Conservation (phyloP, 148 eudicot genomes). For the Suaeda aralocaspica region DNA sequence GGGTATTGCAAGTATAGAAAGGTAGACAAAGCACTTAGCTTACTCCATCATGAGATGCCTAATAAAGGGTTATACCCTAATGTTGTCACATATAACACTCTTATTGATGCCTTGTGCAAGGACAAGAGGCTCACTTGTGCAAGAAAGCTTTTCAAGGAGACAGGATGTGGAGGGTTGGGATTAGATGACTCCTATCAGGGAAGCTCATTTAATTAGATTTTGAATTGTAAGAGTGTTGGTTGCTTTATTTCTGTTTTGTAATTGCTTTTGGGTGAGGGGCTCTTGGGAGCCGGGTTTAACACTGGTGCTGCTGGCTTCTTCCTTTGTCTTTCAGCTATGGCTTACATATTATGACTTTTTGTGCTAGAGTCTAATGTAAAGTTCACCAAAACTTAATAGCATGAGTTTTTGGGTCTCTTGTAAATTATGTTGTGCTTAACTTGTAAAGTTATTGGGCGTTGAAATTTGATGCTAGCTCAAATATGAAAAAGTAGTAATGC, state of each 20-base stretch:
- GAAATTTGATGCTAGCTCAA: background rate
- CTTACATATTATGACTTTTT: background rate
- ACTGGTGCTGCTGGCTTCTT: background rate
- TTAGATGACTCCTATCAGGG: conserved; percentile 96
- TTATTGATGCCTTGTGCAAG: too few relatives aligned
- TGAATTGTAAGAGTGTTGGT: background rate
- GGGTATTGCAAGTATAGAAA: too few relatives aligned
- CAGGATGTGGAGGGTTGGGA: conserved; percentile 99
- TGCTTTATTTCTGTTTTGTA: background rate
- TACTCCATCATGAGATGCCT: too few relatives aligned
- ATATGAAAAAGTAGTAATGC: background rate
- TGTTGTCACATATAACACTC: too few relatives aligned
- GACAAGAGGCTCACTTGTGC: too few relatives aligned
- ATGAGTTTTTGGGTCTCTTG: background rate
- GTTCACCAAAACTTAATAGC: background rate
- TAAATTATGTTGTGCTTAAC: background rate
- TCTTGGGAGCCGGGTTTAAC: background rate
- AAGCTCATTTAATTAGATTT: conserved; percentile 19
- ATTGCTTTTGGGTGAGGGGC: background rate
- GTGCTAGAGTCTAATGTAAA: background rate
- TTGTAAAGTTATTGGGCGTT: background rate
- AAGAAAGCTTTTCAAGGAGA: too few relatives aligned
- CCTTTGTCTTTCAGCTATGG: background rate
- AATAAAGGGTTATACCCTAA: too few relatives aligned
- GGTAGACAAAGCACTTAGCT: too few relatives aligned